These are phyloP conservation scores for Yamadazyma jaroonii DNA, from an alignment of 1,139 yeast genomes.

Conservation along the genomic window DNA sequence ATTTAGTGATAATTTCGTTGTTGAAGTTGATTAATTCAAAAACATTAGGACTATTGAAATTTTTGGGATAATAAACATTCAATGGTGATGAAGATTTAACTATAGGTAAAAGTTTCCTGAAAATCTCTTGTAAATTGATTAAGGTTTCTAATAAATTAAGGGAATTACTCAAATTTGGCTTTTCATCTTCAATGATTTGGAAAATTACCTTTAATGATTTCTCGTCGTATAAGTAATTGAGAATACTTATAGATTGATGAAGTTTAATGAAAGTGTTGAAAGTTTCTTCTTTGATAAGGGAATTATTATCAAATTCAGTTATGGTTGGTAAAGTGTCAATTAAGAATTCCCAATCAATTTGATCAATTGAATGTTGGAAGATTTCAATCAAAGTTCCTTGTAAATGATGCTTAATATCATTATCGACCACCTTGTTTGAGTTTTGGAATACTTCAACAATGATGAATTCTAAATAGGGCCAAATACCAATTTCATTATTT, in stretches of 20 bases:
- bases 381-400: conserved; percentile 55
- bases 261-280: conserved; percentile 42
- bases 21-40: conserved; percentile 71
- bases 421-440: conserved; percentile 22
- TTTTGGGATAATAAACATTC: conserved; percentile 42
- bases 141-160: conserved; percentile 48
- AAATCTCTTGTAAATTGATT: conserved; percentile 52
- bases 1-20: conserved; percentile 63
- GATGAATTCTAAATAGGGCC: conserved; percentile 79
- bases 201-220: conserved; percentile 56
- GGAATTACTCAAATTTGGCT: conserved; percentile 37
- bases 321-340: conserved; percentile 35
- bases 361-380: conserved; percentile 50
- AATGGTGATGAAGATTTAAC: conserved; percentile 18
- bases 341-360: conserved; percentile 64
- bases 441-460: conserved; percentile 63
- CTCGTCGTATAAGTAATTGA: conserved; percentile 62
- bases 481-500: conserved; percentile 55
- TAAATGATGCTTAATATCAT: conserved; percentile 42
- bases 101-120: conserved; percentile 15
- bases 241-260: conserved; percentile 67
- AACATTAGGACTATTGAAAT: conserved; percentile 49
- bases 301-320: conserved; percentile 35
- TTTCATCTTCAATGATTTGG: conserved; percentile 49
- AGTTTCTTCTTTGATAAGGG: conserved; percentile 32